phyloP scores from a whole-genome alignment of 106 monocot species.

The Cymbidium sinense region DNA sequence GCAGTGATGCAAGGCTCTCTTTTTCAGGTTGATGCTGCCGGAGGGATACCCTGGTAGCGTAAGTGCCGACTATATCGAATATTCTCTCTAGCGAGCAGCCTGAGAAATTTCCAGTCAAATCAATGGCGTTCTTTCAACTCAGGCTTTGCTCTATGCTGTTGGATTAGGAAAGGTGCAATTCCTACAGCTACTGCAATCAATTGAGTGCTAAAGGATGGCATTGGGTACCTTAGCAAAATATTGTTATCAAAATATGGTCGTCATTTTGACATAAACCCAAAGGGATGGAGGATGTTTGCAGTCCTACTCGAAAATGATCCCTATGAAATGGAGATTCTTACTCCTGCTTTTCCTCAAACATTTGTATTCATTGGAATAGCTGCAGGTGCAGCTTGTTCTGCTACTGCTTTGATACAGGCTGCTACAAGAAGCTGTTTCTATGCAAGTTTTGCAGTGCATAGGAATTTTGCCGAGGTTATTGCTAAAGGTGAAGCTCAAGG shows the following conservation, averaged over 20 bases:
- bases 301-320: conserved; percentile 90
- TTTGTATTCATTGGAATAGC: conserved; percentile 87
- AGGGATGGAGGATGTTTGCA: conserved; percentile 93
- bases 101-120: conserved; percentile 92
- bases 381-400: conserved; percentile 93
- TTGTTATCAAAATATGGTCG: conserved; percentile 88
- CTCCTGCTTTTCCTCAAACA: conserved; percentile 86
- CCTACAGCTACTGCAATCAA: conserved; percentile 92
- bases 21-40: conserved; percentile 59
- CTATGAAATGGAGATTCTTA: conserved; percentile 88
- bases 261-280: conserved; percentile 95
- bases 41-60: conserved; percentile 82
- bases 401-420: conserved; percentile 83
- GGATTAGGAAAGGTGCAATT: conserved; percentile 97
- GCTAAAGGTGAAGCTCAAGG: conserved; percentile 99
- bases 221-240: conserved; percentile 99
- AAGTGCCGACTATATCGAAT: conserved; percentile 74
- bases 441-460: conserved; percentile 93
- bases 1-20: conserved; percentile 19
- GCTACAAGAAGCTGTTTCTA: conserved; percentile 92
- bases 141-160: conserved; percentile 86
- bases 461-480: conserved; percentile 99
- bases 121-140: conserved; percentile 86
- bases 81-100: conserved; percentile 82
- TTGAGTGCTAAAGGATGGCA: conserved; percentile 97